These are phyloP conservation scores for Linaria vulgaris DNA, from an alignment of 257 asterid genomes.

Conservation along the genomic window DNA sequence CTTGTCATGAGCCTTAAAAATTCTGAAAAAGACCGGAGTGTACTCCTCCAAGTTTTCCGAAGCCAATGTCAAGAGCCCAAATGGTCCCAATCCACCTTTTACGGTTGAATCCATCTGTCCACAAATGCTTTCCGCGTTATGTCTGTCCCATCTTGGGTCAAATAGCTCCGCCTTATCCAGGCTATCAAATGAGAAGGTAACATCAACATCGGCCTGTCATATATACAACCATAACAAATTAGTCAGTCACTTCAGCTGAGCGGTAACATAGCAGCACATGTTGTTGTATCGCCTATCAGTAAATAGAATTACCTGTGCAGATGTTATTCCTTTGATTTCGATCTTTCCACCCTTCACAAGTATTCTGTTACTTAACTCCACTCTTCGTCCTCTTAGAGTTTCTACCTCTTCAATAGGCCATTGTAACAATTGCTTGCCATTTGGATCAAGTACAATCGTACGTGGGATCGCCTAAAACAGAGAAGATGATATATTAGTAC, in stretches of 20 bases:
- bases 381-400: constrained; percentile 33
- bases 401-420: constrained; percentile 60
- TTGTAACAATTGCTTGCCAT: constrained; percentile 47
- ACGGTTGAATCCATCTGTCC: constrained; percentile 39
- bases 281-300: too few species aligned
- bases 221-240: background rate
- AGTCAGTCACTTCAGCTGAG: background rate
- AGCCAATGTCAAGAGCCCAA: constrained; percentile 53
- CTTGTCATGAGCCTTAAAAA: constrained; percentile 47
- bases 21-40: constrained; percentile 57
- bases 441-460: constrained; percentile 38
- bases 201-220: constrained; percentile 63
- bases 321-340: constrained; percentile 43
- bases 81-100: constrained; percentile 61
- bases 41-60: constrained; percentile 45
- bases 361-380: constrained; percentile 19
- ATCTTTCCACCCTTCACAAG: constrained; percentile 31
- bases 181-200: constrained; percentile 45
- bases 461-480: constrained; percentile 40
- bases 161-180: constrained; percentile 57
- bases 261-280: too few species aligned
- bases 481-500: background rate
- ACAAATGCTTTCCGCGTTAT: constrained; percentile 48
- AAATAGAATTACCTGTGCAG: constrained; percentile 37
- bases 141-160: constrained; percentile 49